Evolutionary conservation across 257 asterid species (phyloP).

Genomic region (Apocynum venetum): DNA sequence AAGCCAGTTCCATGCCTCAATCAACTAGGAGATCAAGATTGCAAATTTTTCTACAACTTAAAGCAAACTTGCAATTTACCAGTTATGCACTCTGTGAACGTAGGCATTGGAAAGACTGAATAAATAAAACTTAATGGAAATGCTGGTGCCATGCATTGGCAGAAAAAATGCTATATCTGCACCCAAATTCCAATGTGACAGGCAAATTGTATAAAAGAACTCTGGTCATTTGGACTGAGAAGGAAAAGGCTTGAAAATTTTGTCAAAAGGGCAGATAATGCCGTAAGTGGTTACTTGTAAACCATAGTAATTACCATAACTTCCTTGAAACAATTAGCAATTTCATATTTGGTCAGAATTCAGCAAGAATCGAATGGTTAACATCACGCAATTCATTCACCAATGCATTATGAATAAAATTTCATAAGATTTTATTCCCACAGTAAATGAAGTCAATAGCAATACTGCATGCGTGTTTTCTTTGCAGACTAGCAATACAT

Average conservation of each 20-base stretch:
- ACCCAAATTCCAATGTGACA: background rate
- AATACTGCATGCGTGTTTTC: background rate
- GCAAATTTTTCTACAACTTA: background rate
- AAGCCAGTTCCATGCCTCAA: background rate
- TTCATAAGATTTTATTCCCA: background rate
- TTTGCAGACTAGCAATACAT: background rate
- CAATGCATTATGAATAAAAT: background rate
- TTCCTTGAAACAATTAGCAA: background rate
- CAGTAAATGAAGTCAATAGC: background rate
- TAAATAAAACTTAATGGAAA: background rate
- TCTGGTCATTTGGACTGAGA: background rate
- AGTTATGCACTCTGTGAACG: background rate
- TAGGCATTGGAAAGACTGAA: background rate
- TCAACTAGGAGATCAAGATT: background rate
- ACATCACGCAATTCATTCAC: background rate
- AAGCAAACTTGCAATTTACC: background rate
- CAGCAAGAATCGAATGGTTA: background rate
- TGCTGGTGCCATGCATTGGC: background rate
- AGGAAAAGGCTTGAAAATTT: background rate
- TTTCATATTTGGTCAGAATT: background rate
- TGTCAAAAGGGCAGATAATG: background rate
- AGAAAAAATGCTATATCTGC: background rate
- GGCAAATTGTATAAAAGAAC: background rate
- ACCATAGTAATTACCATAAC: background rate
- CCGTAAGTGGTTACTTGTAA: background rate